A percentile compares a stretch with the other conserved stretches of the same genome.
Evolutionary conservation across 257 asterid genomes (phyloP).

Genomic region (Solanum corneliomulleri): DNA sequence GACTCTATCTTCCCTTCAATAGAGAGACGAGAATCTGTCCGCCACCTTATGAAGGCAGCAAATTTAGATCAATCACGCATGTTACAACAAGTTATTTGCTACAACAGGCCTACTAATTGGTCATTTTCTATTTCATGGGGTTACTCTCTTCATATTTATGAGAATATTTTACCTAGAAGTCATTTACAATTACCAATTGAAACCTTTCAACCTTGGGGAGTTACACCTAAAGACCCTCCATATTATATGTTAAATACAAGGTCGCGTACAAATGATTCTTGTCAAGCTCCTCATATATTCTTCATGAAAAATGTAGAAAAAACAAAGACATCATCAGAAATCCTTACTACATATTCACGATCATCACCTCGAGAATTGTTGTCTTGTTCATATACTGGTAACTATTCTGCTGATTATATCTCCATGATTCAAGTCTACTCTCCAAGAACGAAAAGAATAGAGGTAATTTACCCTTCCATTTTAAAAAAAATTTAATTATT

Average conservation of each 20-base stretch:
- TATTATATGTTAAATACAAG: slow-evolving; percentile 61
- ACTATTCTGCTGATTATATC: slow-evolving; percentile 24
- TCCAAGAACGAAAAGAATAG: slow-evolving; percentile 23
- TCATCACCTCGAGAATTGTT: slow-evolving; percentile 13
- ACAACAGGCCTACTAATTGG: slow-evolving; percentile 38
- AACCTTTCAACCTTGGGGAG: slow-evolving; percentile 38
- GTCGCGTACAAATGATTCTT: slow-evolving; percentile 19
- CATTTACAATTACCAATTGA: slow-evolving; percentile 48
- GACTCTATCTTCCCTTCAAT: slow-evolving; percentile 56
- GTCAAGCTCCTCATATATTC: slow-evolving; percentile 49
- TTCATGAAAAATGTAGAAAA: slow-evolving; percentile 18
- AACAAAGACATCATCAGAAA: neutral
- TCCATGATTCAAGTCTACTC: slow-evolving; percentile 33
- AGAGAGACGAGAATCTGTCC: slow-evolving; percentile 29
- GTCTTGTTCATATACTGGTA: slow-evolving; percentile 16
- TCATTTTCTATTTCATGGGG: slow-evolving; percentile 80
- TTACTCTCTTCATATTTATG: slow-evolving; percentile 54
- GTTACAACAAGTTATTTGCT: slow-evolving; percentile 67
- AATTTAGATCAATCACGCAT: slow-evolving; percentile 48
- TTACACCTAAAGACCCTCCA: slow-evolving; percentile 13
- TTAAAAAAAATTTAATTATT: neutral
- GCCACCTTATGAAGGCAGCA: slow-evolving; percentile 73
- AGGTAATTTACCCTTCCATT: slow-evolving; percentile 9
- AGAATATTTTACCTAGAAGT: slow-evolving; percentile 40
- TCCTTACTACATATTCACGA: slow-evolving; percentile 27